A percentile compares a stretch with the other conserved stretches of the same genome.
Conservation (phyloP, 1,284 basidiomycete species). For the Malassezia nana region DNA sequence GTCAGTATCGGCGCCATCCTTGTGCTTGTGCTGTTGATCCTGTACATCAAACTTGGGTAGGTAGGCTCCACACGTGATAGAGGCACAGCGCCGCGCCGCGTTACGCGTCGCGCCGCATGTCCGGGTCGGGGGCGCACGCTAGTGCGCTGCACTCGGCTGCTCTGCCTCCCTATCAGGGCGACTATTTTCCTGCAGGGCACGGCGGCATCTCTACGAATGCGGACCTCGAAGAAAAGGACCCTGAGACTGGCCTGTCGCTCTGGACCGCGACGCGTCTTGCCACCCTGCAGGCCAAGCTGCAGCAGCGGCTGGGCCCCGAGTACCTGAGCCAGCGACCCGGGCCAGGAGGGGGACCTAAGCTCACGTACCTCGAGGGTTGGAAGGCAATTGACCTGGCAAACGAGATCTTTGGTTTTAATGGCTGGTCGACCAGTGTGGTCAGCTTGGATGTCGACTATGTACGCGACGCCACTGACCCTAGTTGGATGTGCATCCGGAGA, state of each 20-base stretch:
- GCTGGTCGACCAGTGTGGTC: conserved; percentile 81
- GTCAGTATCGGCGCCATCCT: conserved; percentile 36
- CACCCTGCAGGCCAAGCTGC: conserved; percentile 67
- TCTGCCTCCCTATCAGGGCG: neutral
- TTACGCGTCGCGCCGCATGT: neutral
- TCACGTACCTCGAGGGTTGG: conserved; percentile 95
- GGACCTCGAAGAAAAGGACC: neutral
- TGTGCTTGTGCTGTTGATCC: conserved; percentile 61
- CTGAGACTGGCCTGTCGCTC: conserved; percentile 10
- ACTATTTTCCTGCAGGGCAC: conserved; percentile 8
- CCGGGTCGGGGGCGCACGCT: neutral
- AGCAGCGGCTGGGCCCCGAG: conserved; percentile 84
- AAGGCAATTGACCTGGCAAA: conserved; percentile 66
- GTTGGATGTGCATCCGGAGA: conserved; percentile 53
- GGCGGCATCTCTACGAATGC: neutral
- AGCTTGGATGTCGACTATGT: conserved; percentile 62
- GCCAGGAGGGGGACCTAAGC: conserved; percentile 59
- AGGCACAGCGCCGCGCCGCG: conserved; percentile 1
- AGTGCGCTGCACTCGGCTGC: neutral
- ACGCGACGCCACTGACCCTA: conserved; percentile 22
- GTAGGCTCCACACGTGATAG: conserved; percentile 16
- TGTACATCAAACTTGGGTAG: conserved; percentile 76
- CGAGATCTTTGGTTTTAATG: conserved; percentile 96
- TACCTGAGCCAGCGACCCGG: conserved; percentile 81
- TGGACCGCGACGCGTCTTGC: conserved; percentile 52